Base-by-base conservation (phyloP, 345 rosid genomes). In the Eucalyptus tenuipes region DNA sequence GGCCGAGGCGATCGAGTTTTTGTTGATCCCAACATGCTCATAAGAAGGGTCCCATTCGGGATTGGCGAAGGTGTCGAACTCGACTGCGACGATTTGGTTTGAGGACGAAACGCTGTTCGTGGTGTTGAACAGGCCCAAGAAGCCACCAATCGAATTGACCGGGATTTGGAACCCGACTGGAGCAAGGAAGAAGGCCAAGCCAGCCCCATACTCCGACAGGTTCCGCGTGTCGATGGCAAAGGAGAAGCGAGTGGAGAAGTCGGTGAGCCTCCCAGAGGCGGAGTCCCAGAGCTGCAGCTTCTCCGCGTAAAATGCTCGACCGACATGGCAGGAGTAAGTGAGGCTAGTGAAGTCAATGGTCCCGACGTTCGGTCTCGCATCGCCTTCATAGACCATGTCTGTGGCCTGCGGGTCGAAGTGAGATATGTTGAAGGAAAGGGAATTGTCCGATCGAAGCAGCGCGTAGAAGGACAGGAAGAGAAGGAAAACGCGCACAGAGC, bases 11-110 rank as follows among this genome's bases (percentile, higher is more conserved):
- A 93, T 84, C 4, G 93, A 91, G 80, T 93, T 93, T 27, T 88
- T 84, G 86, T 93, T 93, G 88, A 93, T 94, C 66, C 95, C 93
- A 3, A 93, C 93, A 50, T 94, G 95, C 22, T 87, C 88, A 25
- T 88, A 87, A 1, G 80, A 16, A 33, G 94, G 94, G 87, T 93
- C 93, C 92, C 93, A 90, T 59, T 59, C 66, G 4, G 22, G 15
- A 57, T 94, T 91, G 10, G 87, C 20, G 18, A 61, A 89, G 7
- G 90, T 48, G 79, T 93, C 94, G 42, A 92, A 94, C 55, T 94
- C 95, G 27, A 93, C 90, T 1, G 55, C 15, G 44, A 94, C 89
- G 10, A 92, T 90, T 71, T 61, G 7, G 85, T 86, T 37, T 85
- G 52, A 81, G 85, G 75, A 18, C 87, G 87, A 55, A 87, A 57